Conservation (phyloP, 108 stramenopile species). For the Skeletonema grethae region DNA sequence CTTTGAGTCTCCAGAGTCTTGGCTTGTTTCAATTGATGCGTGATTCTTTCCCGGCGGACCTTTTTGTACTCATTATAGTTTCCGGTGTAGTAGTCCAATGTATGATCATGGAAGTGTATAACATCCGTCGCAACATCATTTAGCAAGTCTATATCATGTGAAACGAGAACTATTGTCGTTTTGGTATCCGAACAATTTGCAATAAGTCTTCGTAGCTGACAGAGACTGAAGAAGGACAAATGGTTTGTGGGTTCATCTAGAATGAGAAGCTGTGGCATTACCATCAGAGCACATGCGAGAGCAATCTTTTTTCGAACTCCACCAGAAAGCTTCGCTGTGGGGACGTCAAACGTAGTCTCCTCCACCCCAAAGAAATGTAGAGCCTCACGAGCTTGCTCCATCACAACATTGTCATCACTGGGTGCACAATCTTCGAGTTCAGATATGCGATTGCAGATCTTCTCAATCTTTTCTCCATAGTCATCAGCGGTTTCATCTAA, state of each 20-base stretch:
- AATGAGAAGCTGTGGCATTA: slow-evolving; percentile 50
- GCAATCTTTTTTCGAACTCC: slow-evolving; percentile 69
- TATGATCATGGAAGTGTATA: slow-evolving; percentile 78
- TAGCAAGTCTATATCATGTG: slow-evolving; percentile 93
- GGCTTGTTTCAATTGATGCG: slow-evolving; percentile 54
- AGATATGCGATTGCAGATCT: slow-evolving; percentile 70
- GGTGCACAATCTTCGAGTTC: slow-evolving; percentile 54
- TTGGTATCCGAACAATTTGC: slow-evolving; percentile 39
- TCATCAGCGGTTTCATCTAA: slow-evolving; percentile 32
- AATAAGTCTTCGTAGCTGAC: slow-evolving; percentile 74
- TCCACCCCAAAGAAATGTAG: slow-evolving; percentile 62
- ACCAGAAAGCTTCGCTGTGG: slow-evolving; percentile 50
- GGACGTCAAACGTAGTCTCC: slow-evolving; percentile 21
- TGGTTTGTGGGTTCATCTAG: slow-evolving; percentile 85
- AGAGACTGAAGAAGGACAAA: slow-evolving; percentile 86
- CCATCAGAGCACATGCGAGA: slow-evolving; percentile 59
- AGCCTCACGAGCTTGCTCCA: slow-evolving; percentile 27
- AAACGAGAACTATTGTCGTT: slow-evolving; percentile 87
- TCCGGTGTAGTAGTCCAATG: slow-evolving; percentile 88
- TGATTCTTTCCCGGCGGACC: slow-evolving; percentile 59
- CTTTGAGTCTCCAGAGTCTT: slow-evolving; percentile 70
- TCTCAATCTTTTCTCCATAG: slow-evolving; percentile 61
- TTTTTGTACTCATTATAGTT: slow-evolving; percentile 83
- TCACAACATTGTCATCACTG: slow-evolving; percentile 18
- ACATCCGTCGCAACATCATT: slow-evolving; percentile 90